Conservation (phyloP, 2,329 filamentous ascomycete genomes). For the Colletotrichum theobromicola region DNA sequence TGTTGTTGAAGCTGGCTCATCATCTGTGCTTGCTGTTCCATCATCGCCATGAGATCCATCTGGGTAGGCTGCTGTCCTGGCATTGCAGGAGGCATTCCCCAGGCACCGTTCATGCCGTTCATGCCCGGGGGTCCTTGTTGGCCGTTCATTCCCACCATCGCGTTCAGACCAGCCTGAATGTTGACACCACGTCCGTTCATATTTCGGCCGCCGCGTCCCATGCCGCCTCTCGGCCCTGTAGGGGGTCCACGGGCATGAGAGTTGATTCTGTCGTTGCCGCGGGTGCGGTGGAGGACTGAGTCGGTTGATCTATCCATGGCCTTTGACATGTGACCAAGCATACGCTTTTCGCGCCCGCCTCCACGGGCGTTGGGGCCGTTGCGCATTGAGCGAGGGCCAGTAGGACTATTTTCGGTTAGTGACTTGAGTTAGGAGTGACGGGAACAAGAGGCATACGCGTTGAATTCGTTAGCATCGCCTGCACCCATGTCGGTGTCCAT, state of each 20-base stretch:
- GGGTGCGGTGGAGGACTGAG: constrained; percentile 79
- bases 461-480: constrained; percentile 52
- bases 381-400: constrained; percentile 94
- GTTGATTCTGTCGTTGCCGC: constrained; percentile 80
- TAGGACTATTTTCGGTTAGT: constrained; percentile 74
- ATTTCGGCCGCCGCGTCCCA: constrained; percentile 53
- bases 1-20: constrained; percentile 77
- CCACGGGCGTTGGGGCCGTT: constrained; percentile 64
- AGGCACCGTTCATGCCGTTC: constrained; percentile 41
- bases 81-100: constrained; percentile 44
- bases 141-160: constrained; percentile 39
- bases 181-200: constrained; percentile 56
- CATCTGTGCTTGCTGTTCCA: constrained; percentile 87
- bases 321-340: constrained; percentile 85
- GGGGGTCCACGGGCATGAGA: constrained; percentile 74
- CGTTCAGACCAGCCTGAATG: constrained; percentile 55
- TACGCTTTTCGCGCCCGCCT: constrained; percentile 74
- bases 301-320: constrained; percentile 81
- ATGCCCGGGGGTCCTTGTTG: constrained; percentile 38
- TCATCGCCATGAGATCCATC: constrained; percentile 72
- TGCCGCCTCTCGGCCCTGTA: constrained; percentile 69
- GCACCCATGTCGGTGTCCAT: constrained; percentile 79
- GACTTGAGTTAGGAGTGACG: constrained; percentile 12
- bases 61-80: constrained; percentile 51
- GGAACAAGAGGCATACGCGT: constrained; percentile 57